A percentile compares a stretch with the other conserved stretches of the same genome.
These are phyloP conservation scores for Metarhizium rileyi DNA, from an alignment of 2,329 filamentous ascomycete genomes.

Conservation along the genomic window DNA sequence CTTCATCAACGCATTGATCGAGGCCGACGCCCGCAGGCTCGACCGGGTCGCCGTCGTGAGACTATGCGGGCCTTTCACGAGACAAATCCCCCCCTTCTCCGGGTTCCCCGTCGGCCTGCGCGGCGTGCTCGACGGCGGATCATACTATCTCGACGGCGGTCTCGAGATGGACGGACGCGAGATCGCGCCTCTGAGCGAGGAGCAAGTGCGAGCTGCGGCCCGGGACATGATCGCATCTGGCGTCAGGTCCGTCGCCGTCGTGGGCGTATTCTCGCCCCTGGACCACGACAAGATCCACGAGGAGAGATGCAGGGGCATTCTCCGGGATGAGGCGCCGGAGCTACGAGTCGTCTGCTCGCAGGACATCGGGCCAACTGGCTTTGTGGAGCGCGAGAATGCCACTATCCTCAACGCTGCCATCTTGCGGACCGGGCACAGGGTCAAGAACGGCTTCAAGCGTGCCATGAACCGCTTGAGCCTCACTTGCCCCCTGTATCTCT, in stretches of 20 bases:
- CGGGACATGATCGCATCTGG: constrained; percentile 24
- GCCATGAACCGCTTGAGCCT: constrained; percentile 34
- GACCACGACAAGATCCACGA: constrained; percentile 32
- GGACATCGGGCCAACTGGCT: constrained; percentile 32
- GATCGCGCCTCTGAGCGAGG: constrained; percentile 27
- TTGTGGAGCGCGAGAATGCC: constrained; percentile 41
- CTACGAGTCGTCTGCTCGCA: constrained; percentile 32
- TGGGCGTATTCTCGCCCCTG: constrained; percentile 37
- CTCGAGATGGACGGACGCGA: constrained; percentile 39
- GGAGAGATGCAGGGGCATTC: constrained; percentile 25
- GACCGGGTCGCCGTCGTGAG: constrained; percentile 35
- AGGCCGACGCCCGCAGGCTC: constrained; percentile 32
- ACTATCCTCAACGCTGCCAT: constrained; percentile 46
- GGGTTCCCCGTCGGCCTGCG: constrained; percentile 33
- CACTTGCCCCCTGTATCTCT: constrained; percentile 36
- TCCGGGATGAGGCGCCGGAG: constrained; percentile 25
- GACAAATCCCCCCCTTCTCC: constrained; percentile 33
- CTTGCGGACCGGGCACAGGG: constrained; percentile 34
- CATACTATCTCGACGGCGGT: constrained; percentile 33
- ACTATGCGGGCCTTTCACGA: constrained; percentile 34
- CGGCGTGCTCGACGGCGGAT: constrained; percentile 30
- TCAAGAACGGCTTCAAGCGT: constrained; percentile 35
- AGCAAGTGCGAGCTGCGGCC: constrained; percentile 25
- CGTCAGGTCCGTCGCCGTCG: constrained; percentile 29
- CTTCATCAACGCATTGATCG: constrained; percentile 40